Evolutionary conservation across 2,329 filamentous ascomycete species (phyloP), one percentile per base, ranked within the genome.

Genomic region (Pseudogymnoascus sp.): DNA sequence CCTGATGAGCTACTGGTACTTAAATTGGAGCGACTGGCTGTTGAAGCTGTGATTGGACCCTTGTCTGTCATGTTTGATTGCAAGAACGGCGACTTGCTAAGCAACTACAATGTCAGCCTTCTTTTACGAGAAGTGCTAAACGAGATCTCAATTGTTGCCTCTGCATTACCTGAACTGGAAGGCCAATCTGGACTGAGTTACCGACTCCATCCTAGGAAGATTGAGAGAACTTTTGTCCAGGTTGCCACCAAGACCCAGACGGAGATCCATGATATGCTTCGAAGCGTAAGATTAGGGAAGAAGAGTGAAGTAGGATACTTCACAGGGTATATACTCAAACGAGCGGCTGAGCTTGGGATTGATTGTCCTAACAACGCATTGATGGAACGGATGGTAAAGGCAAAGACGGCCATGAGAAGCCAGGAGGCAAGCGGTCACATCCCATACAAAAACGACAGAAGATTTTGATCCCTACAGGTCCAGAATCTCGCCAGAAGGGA

Each of bases 271-370:
- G 70, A 74, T 44, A 90, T 96, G 85, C 77, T 90, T 5, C 80
- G 82, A 62, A 85, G 88, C 69, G 78, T 93, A 11, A 77, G 83
- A 10, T 74, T 76, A 1, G 88, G 89, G 1, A 77, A 78, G 65
- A 76, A 80, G 64, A 91, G 90, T 0, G 91, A 96, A 70, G 83
- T 97, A 42, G 85, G 93, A 53, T 96, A 88, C 71, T 83, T 93
- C 68, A 97, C 96, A 73, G 93, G 93, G 0, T 99, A 93, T 77
- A 88, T 99, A 65, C 81, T 96, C 33, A 81, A 79, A 61, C 83
- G 88, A 42, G 95, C 89, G 0, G 81, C 84, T 69, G 83, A 90
- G 72, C 70, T 93, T 65, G 90, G 90, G 1, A 78, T 96, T n/a
- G 79, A 83, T 61, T 87, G 87, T 70, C 83, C 85, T 10, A 79